Conservation (phyloP, 768 basidiomycete species). For the Amanita fuliginea region DNA sequence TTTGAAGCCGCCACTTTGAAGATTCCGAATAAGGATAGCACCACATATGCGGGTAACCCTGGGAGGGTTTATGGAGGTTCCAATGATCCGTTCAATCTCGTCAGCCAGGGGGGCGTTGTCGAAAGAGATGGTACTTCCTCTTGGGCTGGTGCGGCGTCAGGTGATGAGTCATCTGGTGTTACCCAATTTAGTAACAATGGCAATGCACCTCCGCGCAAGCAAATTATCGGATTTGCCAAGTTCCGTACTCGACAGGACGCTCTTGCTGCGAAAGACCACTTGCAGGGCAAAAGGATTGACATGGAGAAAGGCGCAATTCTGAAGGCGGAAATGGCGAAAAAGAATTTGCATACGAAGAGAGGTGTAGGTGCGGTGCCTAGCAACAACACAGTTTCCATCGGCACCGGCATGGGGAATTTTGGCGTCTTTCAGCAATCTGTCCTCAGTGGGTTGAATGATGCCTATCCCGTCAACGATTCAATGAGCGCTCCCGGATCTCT, state of each 20-base stretch:
- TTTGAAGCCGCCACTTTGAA: constrained; percentile 98
- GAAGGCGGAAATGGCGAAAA: constrained; percentile 99
- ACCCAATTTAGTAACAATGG: constrained; percentile 13
- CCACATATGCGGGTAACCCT: constrained; percentile 47
- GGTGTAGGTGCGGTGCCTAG: constrained; percentile 63
- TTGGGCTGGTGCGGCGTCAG: constrained; percentile 37
- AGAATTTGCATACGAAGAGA: constrained; percentile 94
- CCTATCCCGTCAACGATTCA: constrained; percentile 13
- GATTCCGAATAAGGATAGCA: constrained; percentile 88
- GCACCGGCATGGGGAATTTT: constrained; percentile 4
- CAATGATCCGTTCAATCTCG: constrained; percentile 77
- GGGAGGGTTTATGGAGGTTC: constrained; percentile 35
- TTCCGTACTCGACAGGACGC: constrained; percentile 86
- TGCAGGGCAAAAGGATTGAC: constrained; percentile 88
- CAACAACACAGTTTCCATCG: constrained; percentile 9
- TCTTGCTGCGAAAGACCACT: constrained; percentile 71
- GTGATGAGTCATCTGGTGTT: constrained; percentile 22
- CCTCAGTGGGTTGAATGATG: constrained; percentile 15
- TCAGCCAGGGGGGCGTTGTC: constrained; percentile 53
- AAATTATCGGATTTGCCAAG: constrained; percentile 98
- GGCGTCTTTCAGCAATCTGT: constrained; percentile 10
- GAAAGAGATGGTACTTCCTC: constrained; percentile 63
- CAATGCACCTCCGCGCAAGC: constrained; percentile 66
- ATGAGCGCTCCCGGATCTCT: constrained; percentile 30
- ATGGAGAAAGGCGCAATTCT: constrained; percentile 86